Evolutionary conservation across 2,329 filamentous ascomycete genomes (phyloP), one percentile per base, ranked within the genome.

Genomic region (Fusarium compactum): DNA sequence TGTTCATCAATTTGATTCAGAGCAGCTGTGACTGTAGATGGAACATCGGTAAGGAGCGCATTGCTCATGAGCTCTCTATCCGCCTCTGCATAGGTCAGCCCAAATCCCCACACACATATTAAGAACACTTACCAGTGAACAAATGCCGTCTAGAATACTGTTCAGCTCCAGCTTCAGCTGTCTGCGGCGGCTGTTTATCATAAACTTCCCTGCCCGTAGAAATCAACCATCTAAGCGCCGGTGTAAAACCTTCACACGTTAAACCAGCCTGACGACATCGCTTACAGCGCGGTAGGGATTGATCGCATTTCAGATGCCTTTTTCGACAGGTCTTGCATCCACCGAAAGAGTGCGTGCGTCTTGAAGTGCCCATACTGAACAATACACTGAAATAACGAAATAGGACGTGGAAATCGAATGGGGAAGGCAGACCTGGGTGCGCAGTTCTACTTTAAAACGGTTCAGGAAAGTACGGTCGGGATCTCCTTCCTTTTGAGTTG

Each of bases 321-420:
- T 72, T 74, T 8, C 71, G 68, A 32, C 71, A 73, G 4, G 71
- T 73, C 38, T 72, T 74, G 30, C 71, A 73, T 3, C 71, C 71
- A 2, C 71, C 71, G 5, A 74, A 71, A 55, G 69, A 71, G 45
- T 71, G 69, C 5, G 69, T 71, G 15, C 69, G 68, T 53, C 53
- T 69, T 4, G 69, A 69, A 41, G 34, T 41, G n/a, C 50, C 32
- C 50, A 52, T 52, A 24, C n/a, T 34, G 32, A n/a, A n/a, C n/a
- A n/a, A n/a, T n/a, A n/a, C n/a, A n/a, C n/a, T n/a, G n/a, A n/a
- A n/a, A n/a, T n/a, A n/a, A n/a, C n/a, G n/a, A n/a, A n/a, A n/a
- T n/a, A n/a, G n/a, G n/a, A n/a, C n/a, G n/a, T n/a, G n/a, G n/a
- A n/a, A n/a, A 47, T 43, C 38, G 46, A 41, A 29, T 59, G 30